Evolutionary conservation across 106 monocot genomes (phyloP).

Genomic region (Vanilla planifolia): DNA sequence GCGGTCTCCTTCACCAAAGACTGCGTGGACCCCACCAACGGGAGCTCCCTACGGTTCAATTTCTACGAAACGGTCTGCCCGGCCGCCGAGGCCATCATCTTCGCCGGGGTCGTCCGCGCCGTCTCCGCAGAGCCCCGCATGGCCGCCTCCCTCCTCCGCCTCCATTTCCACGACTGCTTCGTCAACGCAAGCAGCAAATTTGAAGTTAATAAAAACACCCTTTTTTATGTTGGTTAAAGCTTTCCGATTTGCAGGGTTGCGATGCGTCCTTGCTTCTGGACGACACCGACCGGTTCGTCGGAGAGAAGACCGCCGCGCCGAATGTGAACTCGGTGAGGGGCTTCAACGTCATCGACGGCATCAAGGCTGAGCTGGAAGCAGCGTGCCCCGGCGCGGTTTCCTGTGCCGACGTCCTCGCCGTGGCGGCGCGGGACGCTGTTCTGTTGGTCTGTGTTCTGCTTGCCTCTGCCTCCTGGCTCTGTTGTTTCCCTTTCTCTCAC

Average conservation of each 20-base stretch:
- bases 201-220: background rate
- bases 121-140: slow-evolving; percentile 54
- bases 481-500: too few relatives aligned
- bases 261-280: slow-evolving; percentile 84
- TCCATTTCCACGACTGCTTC: slow-evolving; percentile 97
- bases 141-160: slow-evolving; percentile 91
- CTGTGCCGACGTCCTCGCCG: slow-evolving; percentile 77
- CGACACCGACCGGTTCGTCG: slow-evolving; percentile 28
- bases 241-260: slow-evolving; percentile 43
- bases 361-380: slow-evolving; percentile 65
- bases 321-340: slow-evolving; percentile 82
- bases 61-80: slow-evolving; percentile 52
- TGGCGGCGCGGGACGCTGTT: slow-evolving; percentile 72
- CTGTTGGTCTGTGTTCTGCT: slow-evolving; percentile 26
- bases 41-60: slow-evolving; percentile 15
- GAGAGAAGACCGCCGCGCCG: slow-evolving; percentile 77
- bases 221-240: background rate
- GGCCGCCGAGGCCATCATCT: slow-evolving; percentile 52
- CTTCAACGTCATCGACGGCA: slow-evolving; percentile 79
- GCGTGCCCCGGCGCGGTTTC: slow-evolving; percentile 71
- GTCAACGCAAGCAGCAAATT: slow-evolving; percentile 33
- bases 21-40: background rate
- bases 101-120: slow-evolving; percentile 33
- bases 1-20: background rate
- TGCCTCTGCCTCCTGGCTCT: too few relatives aligned